Base-by-base conservation (phyloP, 371 early-diverging fungal species). In the Actinomucor elegans region DNA sequence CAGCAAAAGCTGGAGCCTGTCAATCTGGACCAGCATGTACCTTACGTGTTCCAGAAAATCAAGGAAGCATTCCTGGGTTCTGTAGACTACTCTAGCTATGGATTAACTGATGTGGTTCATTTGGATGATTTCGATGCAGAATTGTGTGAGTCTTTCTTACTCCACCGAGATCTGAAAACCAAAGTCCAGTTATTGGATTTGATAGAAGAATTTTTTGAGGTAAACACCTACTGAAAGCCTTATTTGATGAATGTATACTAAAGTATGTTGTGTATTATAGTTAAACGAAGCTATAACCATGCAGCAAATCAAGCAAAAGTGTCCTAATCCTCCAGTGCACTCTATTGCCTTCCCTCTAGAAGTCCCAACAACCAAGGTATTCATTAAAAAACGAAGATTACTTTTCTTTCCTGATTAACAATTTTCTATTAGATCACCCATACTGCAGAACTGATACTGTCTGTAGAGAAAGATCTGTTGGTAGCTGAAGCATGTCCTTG, bases 401-500 rank as follows among this genome's bases (percentile, higher is more conserved):
- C 9, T n/a, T n/a, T n/a, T n/a, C n/a, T n/a, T n/a, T n/a, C n/a
- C n/a, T n/a, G n/a, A n/a, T n/a, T n/a, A n/a, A n/a, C n/a, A n/a
- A n/a, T n/a, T n/a, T n/a, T n/a, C n/a, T 5, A 2, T 4, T 73
- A 77, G 70, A 61, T 81, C 21, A 45, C 82, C 37, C 79, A 85
- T 46, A 81, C 83, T 0, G 83, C 83, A 0, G 88, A 88, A 43
- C 61, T 87, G 10, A 57, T 77, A 4, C 58, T 81, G 11, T 59
- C 71, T 5, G 62, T 64, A 18, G 54, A 61, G 17, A 67, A 77
- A 23, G 72, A 77, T 29, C 50, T 81, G 34, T 58, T 73, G 2
- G 79, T 85, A 5, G 81, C 85, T 2, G 80, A 83, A 26, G 71
- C 85, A 11, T 73, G 84, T 20, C 71, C 77, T 5, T 84, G 82